Base-by-base conservation (phyloP, 345 rosid genomes). In the Heritiera littoralis region DNA sequence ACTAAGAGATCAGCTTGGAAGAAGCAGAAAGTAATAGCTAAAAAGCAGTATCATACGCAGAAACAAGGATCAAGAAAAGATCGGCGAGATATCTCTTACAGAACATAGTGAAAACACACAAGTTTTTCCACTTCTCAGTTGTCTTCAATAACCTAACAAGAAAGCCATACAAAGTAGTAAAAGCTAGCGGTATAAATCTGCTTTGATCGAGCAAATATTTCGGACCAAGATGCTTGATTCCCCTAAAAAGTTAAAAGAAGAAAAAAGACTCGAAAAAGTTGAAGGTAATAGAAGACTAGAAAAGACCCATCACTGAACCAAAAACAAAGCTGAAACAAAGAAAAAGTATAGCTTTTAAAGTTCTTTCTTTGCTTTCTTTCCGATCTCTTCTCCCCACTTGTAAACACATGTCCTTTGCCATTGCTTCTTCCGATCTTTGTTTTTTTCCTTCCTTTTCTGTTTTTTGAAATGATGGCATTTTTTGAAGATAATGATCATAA, bases 221-320 rank as follows among this genome's bases (percentile, higher is more conserved):
- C 87, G 87, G 87, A 86, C 89, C 89, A 73, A 82, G 87, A 86
- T 76, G 89, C 85, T 82, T 86, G 83, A 86, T 86, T 86, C 89
- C 89, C 89, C 6, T 12, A 5, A 71, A 1, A 75, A 60, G 48
- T 32, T 54, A 3, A 48, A 60, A 20, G 23, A 59, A 79, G 20
- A 54, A 52, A 45, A 61, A 38, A 60, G 41, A 49, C 74, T 28
- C 6, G 59, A 58, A 66, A 41, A 65, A 59, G 43, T 52, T 80
- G 64, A n/a, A 73, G 46, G 73, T 11, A 60, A 28, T 8, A 13
- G 67, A 41, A 64, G 35, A 40, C n/a, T 5, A 49, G 11, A 79
- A 64, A 58, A 65, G 35, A 51, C 77, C 43, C 72, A 70, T 72
- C 63, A 72, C 63, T 54, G 63, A 72, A 54, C 63, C 76, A 52